Conservation (phyloP, 768 basidiomycete genomes). For the Pleurotus djamor region DNA sequence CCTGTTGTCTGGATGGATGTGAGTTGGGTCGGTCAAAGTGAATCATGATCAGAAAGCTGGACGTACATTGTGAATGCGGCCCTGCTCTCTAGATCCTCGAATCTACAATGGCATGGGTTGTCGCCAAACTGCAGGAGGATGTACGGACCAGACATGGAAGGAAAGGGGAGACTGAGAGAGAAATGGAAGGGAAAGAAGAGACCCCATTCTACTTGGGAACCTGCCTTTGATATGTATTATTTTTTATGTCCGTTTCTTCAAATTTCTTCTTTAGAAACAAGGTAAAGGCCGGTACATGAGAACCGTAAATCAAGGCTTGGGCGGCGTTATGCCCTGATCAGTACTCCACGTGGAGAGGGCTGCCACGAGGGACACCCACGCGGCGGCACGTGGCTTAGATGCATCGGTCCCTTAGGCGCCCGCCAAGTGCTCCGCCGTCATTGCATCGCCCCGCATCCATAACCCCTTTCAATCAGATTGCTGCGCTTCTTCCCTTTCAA, state of each 20-base stretch:
- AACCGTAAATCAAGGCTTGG: background rate
- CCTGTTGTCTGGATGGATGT: slow-evolving; percentile 2
- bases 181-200: slow-evolving; percentile 13
- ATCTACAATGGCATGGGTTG: slow-evolving; percentile 58
- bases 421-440: too few species aligned
- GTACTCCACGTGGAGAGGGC: background rate
- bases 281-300: slow-evolving; percentile 33
- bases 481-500: background rate
- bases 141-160: slow-evolving; percentile 33
- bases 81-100: slow-evolving; percentile 62
- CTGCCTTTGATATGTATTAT: slow-evolving; percentile 9
- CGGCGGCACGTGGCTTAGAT: background rate
- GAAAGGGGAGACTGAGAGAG: slow-evolving; percentile 9
- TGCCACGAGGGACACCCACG: slow-evolving; percentile 6
- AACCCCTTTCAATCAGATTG: background rate
- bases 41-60: background rate
- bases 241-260: slow-evolving; percentile 11
- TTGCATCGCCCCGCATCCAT: too few species aligned
- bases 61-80: slow-evolving; percentile 71
- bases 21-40: slow-evolving; percentile 6
- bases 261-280: slow-evolving; percentile 34
- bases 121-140: slow-evolving; percentile 64
- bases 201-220: slow-evolving; percentile 16
- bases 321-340: slow-evolving; percentile 2
- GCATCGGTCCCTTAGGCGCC: too few species aligned